Evolutionary conservation across 352 stramenopile genomes (phyloP).

Genomic region (Globisporangium nodosum): DNA sequence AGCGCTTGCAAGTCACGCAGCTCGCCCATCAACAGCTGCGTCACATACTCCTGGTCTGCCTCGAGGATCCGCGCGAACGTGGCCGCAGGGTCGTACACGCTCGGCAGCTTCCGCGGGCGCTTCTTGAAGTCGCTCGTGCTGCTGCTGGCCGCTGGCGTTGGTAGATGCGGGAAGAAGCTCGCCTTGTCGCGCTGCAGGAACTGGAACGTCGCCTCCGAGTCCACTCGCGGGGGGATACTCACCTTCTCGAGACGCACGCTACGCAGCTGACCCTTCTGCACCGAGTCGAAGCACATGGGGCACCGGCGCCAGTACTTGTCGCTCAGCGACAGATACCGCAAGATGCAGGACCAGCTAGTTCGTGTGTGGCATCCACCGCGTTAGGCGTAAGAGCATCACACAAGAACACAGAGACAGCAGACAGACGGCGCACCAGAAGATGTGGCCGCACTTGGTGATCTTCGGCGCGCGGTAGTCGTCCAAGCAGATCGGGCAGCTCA

Average conservation of each 20-base stretch:
- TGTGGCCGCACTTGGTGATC: conserved; percentile 84
- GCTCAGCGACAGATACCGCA: conserved; percentile 76
- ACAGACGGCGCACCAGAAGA: conserved; percentile 58
- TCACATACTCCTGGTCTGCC: conserved; percentile 58
- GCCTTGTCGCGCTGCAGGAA: conserved; percentile 67
- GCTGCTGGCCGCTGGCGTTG: conserved; percentile 2
- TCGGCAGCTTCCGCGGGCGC: conserved; percentile 42
- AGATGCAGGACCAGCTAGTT: conserved; percentile 73
- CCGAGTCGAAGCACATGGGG: conserved; percentile 84
- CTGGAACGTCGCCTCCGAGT: conserved; percentile 53
- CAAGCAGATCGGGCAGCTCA: conserved; percentile 78
- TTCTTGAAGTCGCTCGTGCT: conserved; percentile 13
- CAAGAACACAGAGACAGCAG: background rate
- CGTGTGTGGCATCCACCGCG: background rate
- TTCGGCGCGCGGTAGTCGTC: conserved; percentile 73
- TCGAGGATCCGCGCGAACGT: conserved; percentile 72
- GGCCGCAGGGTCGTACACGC: conserved; percentile 61
- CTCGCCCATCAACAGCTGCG: conserved; percentile 49
- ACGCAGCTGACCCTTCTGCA: conserved; percentile 76
- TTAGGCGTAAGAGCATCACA: conserved; percentile 3
- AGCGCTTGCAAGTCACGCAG: conserved; percentile 66
- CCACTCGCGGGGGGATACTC: conserved; percentile 50
- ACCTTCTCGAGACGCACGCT: conserved; percentile 64
- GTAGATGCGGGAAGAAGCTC: conserved; percentile 65
- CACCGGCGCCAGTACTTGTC: conserved; percentile 87